Evolutionary conservation across 2,329 filamentous ascomycete species (phyloP), one percentile per base, ranked within the genome.

Genomic region (Diaporthe nobilis): DNA sequence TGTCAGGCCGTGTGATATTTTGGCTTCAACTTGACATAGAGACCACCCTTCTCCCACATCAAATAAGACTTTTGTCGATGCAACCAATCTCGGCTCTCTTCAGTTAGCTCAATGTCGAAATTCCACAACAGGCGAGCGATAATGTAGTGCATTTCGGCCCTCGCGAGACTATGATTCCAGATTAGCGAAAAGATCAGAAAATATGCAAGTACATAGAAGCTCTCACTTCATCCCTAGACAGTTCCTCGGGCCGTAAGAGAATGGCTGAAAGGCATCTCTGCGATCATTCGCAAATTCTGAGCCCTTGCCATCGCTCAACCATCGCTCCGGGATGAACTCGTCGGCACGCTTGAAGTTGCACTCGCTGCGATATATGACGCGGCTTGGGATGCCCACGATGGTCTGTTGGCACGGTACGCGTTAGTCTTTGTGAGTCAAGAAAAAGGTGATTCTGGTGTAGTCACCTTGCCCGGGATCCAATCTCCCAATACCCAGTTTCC

Each of bases 201-300:
- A 44, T 10, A 13, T 1, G 9, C 20, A 8, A 4, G 15, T 5
- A 44, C 9, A 20, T 6, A 34, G 3, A n/a, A 5, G 20, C n/a
- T 80, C 85, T 79, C 80, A 87, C 86, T 88, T 88, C 77, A 83
- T 83, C 1, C 87, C 87, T 31, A 89, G 83, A 72, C 87, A 89
- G 42, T 87, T 86, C 0, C 87, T 80, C 7, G 87, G 85, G 0
- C 87, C 87, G 7, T 86, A 76, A 1, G 83, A 84, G 73, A 89
- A 88, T 0, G 87, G 85, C 79, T 87, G 84, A 49, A 86, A 80
- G 2, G 83, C 84, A 1, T 82, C 81, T 39, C 81, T 81, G 55
- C 82, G 84, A 72, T 88, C 86, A n/a, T 79, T 77, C 3, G 77
- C 77, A 72, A 85, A 88, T 4, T 78, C 79, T 6, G 77, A 71